phyloP scores from a whole-genome alignment of 805 yeast genomes.

The Wickerhamiella qilinensis region DNA sequence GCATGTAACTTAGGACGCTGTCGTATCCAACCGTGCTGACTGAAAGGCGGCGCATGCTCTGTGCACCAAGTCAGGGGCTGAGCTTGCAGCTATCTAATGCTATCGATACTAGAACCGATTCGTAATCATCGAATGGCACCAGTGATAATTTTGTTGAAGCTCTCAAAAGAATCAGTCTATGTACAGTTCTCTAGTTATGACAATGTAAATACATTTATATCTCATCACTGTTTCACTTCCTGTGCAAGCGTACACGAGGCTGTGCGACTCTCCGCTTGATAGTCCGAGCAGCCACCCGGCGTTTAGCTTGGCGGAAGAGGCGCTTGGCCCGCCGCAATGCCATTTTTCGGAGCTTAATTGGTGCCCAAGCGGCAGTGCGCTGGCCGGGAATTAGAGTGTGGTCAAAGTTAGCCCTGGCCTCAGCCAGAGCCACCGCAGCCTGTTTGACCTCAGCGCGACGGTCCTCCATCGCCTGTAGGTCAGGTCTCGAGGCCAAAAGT shows the following conservation, averaged over 20 bases:
- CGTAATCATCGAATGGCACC: too few species aligned
- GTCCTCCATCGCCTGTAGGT: conserved; percentile 11
- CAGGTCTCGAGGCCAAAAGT: conserved; percentile 14
- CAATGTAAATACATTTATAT: too few species aligned
- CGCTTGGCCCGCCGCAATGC: conserved; percentile 17
- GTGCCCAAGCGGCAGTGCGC: conserved; percentile 18
- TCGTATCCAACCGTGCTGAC: too few species aligned
- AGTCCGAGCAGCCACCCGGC: conserved; percentile 12
- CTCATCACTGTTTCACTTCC: too few species aligned
- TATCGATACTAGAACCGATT: too few species aligned
- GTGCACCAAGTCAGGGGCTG: too few species aligned
- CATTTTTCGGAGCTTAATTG: conserved; percentile 16
- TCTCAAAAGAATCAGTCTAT: too few species aligned
- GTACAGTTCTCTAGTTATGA: too few species aligned
- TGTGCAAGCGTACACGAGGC: conserved; percentile 7
- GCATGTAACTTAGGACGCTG: too few species aligned
- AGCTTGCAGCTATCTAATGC: too few species aligned
- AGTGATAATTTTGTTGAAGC: too few species aligned
- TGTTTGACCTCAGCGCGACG: conserved; percentile 10
- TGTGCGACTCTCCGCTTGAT: conserved; percentile 17
- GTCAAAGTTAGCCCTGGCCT: conserved; percentile 14
- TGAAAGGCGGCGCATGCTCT: too few species aligned
- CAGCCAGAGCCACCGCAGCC: conserved; percentile 13
- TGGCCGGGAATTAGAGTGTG: conserved; percentile 16
- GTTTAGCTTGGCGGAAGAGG: conserved; percentile 15